phyloP scores from a whole-genome alignment of 2,329 filamentous ascomycete species.

The Exophiala xenobiotica region DNA sequence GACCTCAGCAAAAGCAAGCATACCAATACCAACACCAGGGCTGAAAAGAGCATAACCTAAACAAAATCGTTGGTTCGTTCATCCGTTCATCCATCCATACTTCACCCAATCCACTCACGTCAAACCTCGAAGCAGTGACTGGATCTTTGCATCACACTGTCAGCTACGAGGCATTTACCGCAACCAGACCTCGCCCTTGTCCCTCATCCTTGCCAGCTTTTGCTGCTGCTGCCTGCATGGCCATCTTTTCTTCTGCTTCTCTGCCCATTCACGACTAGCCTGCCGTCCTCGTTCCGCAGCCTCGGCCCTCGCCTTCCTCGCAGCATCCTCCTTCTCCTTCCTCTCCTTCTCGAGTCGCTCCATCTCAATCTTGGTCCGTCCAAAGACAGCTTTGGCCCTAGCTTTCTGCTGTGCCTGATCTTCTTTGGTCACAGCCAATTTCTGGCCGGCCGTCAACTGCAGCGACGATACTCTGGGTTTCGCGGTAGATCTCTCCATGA shows the following conservation, averaged over 20 bases:
- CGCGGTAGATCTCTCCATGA: slow-evolving; percentile 2
- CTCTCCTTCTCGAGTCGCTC: slow-evolving; percentile 32
- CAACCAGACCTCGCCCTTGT: too few relatives aligned
- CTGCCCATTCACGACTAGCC: slow-evolving; percentile 39
- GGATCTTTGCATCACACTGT: too few relatives aligned
- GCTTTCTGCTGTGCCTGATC: slow-evolving; percentile 30
- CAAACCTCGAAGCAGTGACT: too few relatives aligned
- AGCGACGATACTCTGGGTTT: slow-evolving; percentile 23
- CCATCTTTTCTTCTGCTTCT: slow-evolving; percentile 34
- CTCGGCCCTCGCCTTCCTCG: slow-evolving; percentile 36
- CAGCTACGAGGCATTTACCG: too few relatives aligned
- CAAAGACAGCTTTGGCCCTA: slow-evolving; percentile 35
- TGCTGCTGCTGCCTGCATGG: slow-evolving; percentile 14
- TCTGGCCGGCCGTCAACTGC: slow-evolving; percentile 20
- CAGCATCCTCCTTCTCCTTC: slow-evolving; percentile 36
- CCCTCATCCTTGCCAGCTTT: too few relatives aligned
- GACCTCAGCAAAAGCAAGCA: too few relatives aligned
- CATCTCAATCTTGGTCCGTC: slow-evolving; percentile 29
- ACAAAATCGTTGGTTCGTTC: too few relatives aligned
- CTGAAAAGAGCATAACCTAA: too few relatives aligned
- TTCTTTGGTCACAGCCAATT: slow-evolving; percentile 25
- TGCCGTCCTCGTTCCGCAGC: slow-evolving; percentile 37
- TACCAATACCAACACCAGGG: too few relatives aligned
- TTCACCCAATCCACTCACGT: too few relatives aligned
- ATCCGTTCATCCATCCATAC: too few relatives aligned